Base-by-base conservation (phyloP, 331 rosid species). In the Malus hybrid region DNA sequence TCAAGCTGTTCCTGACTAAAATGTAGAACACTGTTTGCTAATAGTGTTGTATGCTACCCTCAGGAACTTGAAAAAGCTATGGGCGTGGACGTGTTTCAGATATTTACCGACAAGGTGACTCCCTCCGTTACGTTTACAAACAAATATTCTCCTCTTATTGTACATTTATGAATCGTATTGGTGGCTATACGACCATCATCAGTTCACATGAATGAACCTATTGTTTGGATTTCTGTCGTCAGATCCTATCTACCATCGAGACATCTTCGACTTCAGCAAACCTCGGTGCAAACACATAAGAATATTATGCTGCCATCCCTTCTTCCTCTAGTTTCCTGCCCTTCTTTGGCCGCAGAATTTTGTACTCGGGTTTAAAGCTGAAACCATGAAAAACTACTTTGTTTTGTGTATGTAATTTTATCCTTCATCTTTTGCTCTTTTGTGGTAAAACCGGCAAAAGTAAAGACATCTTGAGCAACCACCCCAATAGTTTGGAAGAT, bases 61-160 rank as follows among this genome's bases (percentile, higher is more conserved):
- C 69, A 91, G 95, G 95, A 84, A 80, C 90, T 89, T 71, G 97
- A 86, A 71, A 87, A 83, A 75, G 97, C 95, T 33, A 84, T 89
- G 90, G 83, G 73, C 10, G 83, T 79, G 57, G 93, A 89, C 83
- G 77, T 53, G 61, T 86, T 89, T 78, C 72, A 78, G 53, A 7
- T 78, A 74, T 80, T 91, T 71, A 82, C 87, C 10, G 86, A 86
- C 71, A 86, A 91, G 93, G 97, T 89, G 83, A 66, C 68, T 11
- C 13, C 50, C 48, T 78, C 32, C 52, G 30, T 61, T 73, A 68
- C 75, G 71, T 26, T 68, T 46, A 6, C 22, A 64, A 63, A 14
- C 15, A 68, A 67, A 73, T 62, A 42, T 50, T 75, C 68, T 79
- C n/a, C 30, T 15, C 52, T 61, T 28, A 7, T 70, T 15, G 56